Percentiles rank a stretch among this genome's conserved stretches.
Evolutionary conservation across 176 grass and related monocot species (phyloP).

Genomic region (Calamus simplicifolius): DNA sequence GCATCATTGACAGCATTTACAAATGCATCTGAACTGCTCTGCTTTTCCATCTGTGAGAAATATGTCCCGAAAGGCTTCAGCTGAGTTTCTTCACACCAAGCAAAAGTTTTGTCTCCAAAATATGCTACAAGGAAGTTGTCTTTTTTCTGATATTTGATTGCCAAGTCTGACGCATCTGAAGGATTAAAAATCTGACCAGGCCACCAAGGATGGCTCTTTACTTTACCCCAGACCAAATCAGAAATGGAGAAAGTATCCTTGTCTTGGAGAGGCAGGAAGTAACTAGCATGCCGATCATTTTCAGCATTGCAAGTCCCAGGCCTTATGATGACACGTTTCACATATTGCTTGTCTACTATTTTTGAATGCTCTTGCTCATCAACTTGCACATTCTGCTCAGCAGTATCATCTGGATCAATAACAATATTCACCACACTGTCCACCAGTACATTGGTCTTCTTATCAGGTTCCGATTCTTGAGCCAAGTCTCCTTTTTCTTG

Average conservation of each 20-base stretch:
- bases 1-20: slow-evolving; percentile 37
- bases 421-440: not conserved
- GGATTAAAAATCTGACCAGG: slow-evolving; percentile 58
- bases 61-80: slow-evolving; percentile 37
- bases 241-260: slow-evolving; percentile 45
- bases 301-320: not conserved
- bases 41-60: slow-evolving; percentile 27
- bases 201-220: slow-evolving; percentile 71
- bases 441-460: not conserved
- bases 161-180: slow-evolving; percentile 44
- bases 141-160: slow-evolving; percentile 7
- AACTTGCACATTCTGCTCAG: not conserved
- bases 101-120: slow-evolving; percentile 68
- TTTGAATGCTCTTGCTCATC: not conserved
- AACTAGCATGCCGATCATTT: slow-evolving; percentile 29
- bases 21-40: slow-evolving; percentile 31
- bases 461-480: not conserved
- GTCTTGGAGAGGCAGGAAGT: slow-evolving; percentile 46
- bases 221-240: slow-evolving; percentile 98
- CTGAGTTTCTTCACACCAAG: slow-evolving; percentile 27
- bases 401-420: not conserved
- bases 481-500: too few relatives aligned
- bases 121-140: slow-evolving; percentile 41
- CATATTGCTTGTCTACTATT: not conserved
- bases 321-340: not conserved